phyloP scores from a whole-genome alignment of 108 stramenopile genomes.

The Pseudonitzschia multiseries region DNA sequence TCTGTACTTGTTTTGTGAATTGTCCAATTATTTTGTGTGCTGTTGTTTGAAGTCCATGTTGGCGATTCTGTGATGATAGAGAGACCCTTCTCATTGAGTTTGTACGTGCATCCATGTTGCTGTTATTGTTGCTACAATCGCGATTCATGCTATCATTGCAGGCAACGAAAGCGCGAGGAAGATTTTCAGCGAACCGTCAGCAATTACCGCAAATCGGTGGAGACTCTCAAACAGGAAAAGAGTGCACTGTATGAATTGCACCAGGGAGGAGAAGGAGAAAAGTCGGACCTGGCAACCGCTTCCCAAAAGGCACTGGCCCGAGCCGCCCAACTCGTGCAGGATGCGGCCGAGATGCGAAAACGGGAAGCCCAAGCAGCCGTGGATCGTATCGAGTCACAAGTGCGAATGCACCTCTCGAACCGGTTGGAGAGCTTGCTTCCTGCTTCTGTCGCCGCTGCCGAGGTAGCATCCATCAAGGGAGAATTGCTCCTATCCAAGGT shows the following conservation, averaged over 20 bases:
- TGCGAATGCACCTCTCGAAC: slow-evolving; percentile 53
- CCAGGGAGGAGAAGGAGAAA: slow-evolving; percentile 74
- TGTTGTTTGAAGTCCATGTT: neutral
- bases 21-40: neutral
- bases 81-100: too few species aligned
- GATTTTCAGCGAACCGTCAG: slow-evolving; percentile 80
- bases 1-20: neutral
- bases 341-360: slow-evolving; percentile 76
- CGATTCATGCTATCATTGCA: slow-evolving; percentile 14
- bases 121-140: neutral
- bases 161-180: slow-evolving; percentile 85
- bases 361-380: slow-evolving; percentile 70
- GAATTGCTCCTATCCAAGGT: slow-evolving; percentile 75
- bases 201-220: slow-evolving; percentile 74
- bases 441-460: slow-evolving; percentile 49
- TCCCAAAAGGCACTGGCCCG: slow-evolving; percentile 83
- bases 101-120: neutral
- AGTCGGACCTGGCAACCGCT: slow-evolving; percentile 58
- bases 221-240: slow-evolving; percentile 79
- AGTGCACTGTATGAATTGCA: slow-evolving; percentile 68
- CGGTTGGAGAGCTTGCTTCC: slow-evolving; percentile 72
- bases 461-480: slow-evolving; percentile 79
- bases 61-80: too few species aligned
- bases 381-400: slow-evolving; percentile 61
- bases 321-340: slow-evolving; percentile 73